Evolutionary conservation across 2,329 filamentous ascomycete genomes (phyloP), one percentile per base, ranked within the genome.

Genomic region (Neopestalotiopsis rosae): DNA sequence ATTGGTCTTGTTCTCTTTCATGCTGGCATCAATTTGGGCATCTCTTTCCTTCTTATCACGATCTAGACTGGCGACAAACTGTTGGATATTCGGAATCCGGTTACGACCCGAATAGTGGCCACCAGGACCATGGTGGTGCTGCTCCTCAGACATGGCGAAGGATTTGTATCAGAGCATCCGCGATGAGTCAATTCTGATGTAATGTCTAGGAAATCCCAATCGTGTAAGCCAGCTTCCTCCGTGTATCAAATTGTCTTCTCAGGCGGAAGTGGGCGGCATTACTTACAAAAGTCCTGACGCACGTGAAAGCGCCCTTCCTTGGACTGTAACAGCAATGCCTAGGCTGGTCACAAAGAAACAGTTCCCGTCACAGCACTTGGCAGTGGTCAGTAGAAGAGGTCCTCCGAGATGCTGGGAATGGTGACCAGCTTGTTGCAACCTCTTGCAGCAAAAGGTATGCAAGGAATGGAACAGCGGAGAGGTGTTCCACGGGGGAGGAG

Each of bases 61-160:
- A 79, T 97, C 95, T 45, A 98, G 86, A 72, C 88, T 88, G 66
- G 93, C 88, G 73, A 97, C 87, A 73, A 97, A 97, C 79, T 95
- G 89, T 77, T 92, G 90, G 73, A 98, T 92, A 68, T 94, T 97
- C 6, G 95, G 95, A 66, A 98, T 90, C 30, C 93, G 92, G 79
- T 97, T 97, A 69, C 81, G 81, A 65, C 91, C 94, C 38, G 93
- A 95, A 84, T 97, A 98, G 78, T 94, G 92, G 5, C 74, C 75
- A 5, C 67, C 72, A 6, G 76, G 76, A n/a, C 66, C 68, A 12
- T 71, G 69, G 14, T 77, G 76, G 32, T 79, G 66, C 63, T 76
- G 67, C 57, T 77, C 74, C 13, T 24, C 17, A n/a, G 58, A 34
- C 58, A 62, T 62, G 30, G 17, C 17, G 45, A 20, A 14, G n/a